Percentiles rank a stretch among this genome's conserved stretches.
Conservation (phyloP, 345 rosid species). For the Eucalyptus curtisii region DNA sequence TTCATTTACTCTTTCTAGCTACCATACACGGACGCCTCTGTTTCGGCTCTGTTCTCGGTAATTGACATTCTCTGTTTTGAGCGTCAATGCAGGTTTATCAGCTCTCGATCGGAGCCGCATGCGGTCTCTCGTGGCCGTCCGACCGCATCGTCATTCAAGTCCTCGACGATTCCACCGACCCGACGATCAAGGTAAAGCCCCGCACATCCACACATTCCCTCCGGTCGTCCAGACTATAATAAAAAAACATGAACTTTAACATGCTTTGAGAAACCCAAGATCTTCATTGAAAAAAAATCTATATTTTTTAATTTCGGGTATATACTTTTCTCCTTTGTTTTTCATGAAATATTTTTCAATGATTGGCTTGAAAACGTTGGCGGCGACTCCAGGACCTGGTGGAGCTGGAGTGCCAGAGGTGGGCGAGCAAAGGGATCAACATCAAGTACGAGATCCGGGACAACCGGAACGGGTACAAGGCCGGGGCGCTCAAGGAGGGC, state of each 20-base stretch:
- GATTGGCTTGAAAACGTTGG: background rate
- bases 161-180: conserved; percentile 95
- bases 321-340: background rate
- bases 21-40: background rate
- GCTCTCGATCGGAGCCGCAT: conserved; percentile 88
- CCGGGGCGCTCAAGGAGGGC: conserved; percentile 92
- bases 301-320: background rate
- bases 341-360: background rate
- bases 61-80: background rate
- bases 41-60: background rate
- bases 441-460: conserved; percentile 81
- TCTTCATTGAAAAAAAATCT: background rate
- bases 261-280: background rate
- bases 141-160: conserved; percentile 83
- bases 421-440: conserved; percentile 97
- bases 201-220: background rate
- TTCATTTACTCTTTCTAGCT: background rate
- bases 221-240: background rate
- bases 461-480: conserved; percentile 80
- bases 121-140: conserved; percentile 96
- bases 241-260: background rate
- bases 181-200: conserved; percentile 50
- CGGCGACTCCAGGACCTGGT: conserved; percentile 46
- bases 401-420: conserved; percentile 80
- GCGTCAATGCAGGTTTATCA: conserved; percentile 52